Conservation (phyloP, 257 asterid genomes). For the Asclepias syriaca region DNA sequence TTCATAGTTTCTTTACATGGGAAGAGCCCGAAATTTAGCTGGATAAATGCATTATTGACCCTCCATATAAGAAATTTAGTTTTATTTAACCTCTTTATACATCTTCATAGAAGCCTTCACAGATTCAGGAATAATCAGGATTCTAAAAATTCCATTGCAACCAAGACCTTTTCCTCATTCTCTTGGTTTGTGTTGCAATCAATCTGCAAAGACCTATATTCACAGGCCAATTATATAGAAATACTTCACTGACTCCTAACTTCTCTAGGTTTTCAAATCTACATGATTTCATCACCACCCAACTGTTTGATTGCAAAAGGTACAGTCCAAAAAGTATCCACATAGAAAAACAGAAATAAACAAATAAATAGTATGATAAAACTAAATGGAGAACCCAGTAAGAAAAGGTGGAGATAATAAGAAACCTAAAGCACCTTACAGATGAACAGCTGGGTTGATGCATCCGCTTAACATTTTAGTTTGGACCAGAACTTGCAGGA, state of each 20-base stretch:
- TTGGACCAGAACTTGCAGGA: slow-evolving; percentile 50
- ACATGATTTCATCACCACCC: background rate
- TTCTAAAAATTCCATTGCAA: background rate
- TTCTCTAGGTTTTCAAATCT: background rate
- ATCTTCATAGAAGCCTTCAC: background rate
- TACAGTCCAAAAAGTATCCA: background rate
- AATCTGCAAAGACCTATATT: background rate
- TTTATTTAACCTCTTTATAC: background rate
- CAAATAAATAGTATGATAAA: background rate
- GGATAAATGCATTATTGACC: background rate
- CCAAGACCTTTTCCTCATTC: background rate
- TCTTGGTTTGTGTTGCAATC: background rate
- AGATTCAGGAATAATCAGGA: background rate
- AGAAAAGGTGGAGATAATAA: background rate
- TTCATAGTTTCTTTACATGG: background rate
- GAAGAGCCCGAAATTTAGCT: background rate
- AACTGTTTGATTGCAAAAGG: background rate
- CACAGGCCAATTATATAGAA: background rate
- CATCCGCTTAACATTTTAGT: slow-evolving; percentile 23
- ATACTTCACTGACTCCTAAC: background rate
- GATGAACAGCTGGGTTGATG: slow-evolving; percentile 17
- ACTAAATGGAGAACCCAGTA: background rate
- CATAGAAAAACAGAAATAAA: background rate
- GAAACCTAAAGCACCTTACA: slow-evolving; percentile 14
- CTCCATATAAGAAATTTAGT: background rate